phyloP scores from a whole-genome alignment of 768 basidiomycete genomes.

The Lactarius psammicola region DNA sequence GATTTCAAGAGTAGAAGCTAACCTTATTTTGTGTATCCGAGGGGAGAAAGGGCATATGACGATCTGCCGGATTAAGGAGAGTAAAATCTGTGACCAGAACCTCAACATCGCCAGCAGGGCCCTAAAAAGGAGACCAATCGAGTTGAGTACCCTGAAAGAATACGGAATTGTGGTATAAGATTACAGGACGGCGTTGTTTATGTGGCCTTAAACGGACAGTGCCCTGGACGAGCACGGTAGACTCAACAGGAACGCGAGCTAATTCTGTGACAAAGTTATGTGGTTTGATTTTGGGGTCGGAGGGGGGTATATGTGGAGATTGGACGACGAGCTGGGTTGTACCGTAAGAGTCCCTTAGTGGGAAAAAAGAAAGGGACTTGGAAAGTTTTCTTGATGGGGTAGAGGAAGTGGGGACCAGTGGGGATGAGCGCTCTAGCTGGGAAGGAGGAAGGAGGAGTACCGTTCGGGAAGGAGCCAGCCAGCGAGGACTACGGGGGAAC shows the following conservation, averaged over 20 bases:
- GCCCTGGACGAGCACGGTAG: conserved; percentile 73
- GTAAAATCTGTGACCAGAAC: conserved; percentile 67
- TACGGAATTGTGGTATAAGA: conserved; percentile 11
- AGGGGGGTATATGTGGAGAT: conserved; percentile 28
- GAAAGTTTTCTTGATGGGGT: conserved; percentile 55
- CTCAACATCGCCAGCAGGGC: conserved; percentile 73
- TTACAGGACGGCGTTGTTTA: conserved; percentile 58
- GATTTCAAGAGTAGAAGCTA: conserved; percentile 34
- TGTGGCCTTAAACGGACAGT: conserved; percentile 62
- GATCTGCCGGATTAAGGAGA: conserved; percentile 76
- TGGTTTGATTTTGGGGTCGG: conserved; percentile 20
- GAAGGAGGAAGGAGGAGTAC: conserved; percentile 45
- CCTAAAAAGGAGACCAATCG: conserved; percentile 39
- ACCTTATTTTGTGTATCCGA: conserved; percentile 76
- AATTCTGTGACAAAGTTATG: conserved; percentile 43
- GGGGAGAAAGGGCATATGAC: conserved; percentile 78
- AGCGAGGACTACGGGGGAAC: conserved; percentile 56
- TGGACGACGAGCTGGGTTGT: conserved; percentile 76
- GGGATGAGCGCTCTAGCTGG: conserved; percentile 7
- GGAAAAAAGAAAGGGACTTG: conserved; percentile 78
- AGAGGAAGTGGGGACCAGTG: conserved; percentile 34
- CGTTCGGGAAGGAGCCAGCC: conserved; percentile 84
- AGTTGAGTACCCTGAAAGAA: conserved; percentile 11
- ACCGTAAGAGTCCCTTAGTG: conserved; percentile 75
- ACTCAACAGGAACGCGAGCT: conserved; percentile 69